Base-by-base conservation (phyloP, 2,329 filamentous ascomycete genomes). In the Colletotrichum ledebouriae region DNA sequence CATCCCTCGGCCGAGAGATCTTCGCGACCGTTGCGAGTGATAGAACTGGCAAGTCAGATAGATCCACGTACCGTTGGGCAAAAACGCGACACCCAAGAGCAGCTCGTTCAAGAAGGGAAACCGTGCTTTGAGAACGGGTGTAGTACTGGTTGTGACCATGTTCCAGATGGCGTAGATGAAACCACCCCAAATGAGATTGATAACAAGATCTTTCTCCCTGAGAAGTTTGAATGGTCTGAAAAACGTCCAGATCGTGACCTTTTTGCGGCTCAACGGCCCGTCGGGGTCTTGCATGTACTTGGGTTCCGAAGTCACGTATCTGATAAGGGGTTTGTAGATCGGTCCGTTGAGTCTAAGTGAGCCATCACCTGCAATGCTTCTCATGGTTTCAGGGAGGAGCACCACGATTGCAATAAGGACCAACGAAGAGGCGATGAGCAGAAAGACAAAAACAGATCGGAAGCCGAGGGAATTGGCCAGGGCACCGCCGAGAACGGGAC, bases 111-210 rank as follows among this genome's bases (percentile, higher is more conserved):
- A 69, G 4, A 71, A 55, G 17, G 52, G 0, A 22, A 76, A 76
- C 2, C 73, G 65, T 42, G 60, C 41, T 58, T 79, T 75, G 59
- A 83, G 78, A 1, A 80, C 55, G 0, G 73, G 72, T 0, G 81
- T 80, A 2, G 82, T 83, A 17, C 76, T 80, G 2, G 80, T 77
- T 6, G 80, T 83, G 2, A 85, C 79, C 82, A 85, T 85, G 37
- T 79, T 83, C 81, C 82, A 84, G 6, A 81, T 77, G 0, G 83
- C 77, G 50, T 77, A 75, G 53, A 75, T 59, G 10, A 76, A 65
- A 6, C 76, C 76, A 34, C 81, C 81, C 68, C 80, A 85, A 4
- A 83, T 61, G 3, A 85, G 71, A 6, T 79, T 79, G 15, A 80
- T 73, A 17, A 81, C 72, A 7, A 85, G 78, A 46, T 84, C 83